Base-by-base conservation (phyloP, 805 yeast species). In the Candida silvatica region DNA sequence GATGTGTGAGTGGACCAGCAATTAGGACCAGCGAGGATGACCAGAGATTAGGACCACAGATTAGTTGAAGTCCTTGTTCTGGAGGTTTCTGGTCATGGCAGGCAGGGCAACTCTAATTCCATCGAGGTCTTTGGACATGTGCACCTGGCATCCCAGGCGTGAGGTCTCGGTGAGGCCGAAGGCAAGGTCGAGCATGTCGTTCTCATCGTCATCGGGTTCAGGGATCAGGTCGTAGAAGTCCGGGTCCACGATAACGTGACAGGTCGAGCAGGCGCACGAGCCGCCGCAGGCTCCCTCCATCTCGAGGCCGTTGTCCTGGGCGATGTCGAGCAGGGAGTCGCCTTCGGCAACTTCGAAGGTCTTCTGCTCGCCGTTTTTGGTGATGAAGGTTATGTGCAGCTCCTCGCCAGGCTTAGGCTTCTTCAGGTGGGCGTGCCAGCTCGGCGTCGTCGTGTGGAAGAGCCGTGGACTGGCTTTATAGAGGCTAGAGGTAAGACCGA, bases 211-310 rank as follows among this genome's bases (percentile, higher is more conserved):
- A 44, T 79, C 85, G 0, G 98, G 97, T 56, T 92, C 97, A 7
- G 92, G 95, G 44, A 92, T 74, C 33, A 64, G 72, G 52, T 92
- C 98, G 60, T 86, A 92, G 56, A 66, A 87, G 31, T 82, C 96
- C 1, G 98, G 97, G 55, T 92, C 98, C 27, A 92, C 87, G 34
- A 92, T 90, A 36, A 92, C 80, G 61, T 92, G 98, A 55, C 98
- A 92, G 0, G 98, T 92, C 4, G 97, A 87, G 57, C 98, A 92
- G 1, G 98, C 98, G 67, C 98, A 92, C 4, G 97, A 86, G 3
- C 97, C 98, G 17, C 98, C 98, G 61, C 98, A 92, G 0, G 98
- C 98, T 30, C 79, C 95, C 57, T 92, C 98, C 92, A 92, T 88
- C 46, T 92, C 98, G 38, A 92, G 59, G 49, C 88, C 81, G 53